Evolutionary conservation across 2,329 filamentous ascomycete genomes (phyloP), one percentile per base, ranked within the genome.

Genomic region (Aspergillus fijiensis): DNA sequence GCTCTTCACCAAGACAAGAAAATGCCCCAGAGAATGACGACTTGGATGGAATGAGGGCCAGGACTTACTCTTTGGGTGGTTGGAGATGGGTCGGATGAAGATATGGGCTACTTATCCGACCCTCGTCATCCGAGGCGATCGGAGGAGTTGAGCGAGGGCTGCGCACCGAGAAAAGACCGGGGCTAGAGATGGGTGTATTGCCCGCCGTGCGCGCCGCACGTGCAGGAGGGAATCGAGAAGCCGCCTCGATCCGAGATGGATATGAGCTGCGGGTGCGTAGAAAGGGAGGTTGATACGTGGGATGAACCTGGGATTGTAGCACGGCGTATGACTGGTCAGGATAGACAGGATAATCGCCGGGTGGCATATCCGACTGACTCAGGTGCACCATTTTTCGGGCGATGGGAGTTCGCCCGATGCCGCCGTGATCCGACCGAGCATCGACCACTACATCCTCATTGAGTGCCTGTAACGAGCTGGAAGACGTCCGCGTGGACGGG

Each of bases 31-130:
- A 39, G 33, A 21, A 33, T 5, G 4, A n/a, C 7, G 9, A n/a
- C 10, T 31, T 19, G 35, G 5, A 35, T 52, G 54, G 56, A 9
- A 55, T 14, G 39, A 51, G 16, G 19, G 27, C 23, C 21, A 51
- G 51, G 57, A 67, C 87, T 83, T 82, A 91, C 88, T 92, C 90
- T 84, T 89, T 84, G 54, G 92, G 89, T 74, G 84, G 87, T 74
- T 90, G 88, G 61, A 85, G 85, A 74, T 92, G 89, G 58, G 90
- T 76, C 35, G 89, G 88, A 69, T 92, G 89, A 58, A 91, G 76
- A 69, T 85, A 88, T 1, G 88, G 87, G 67, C 85, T 88, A 59
- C 80, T 79, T 47, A 79, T 59, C 57, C 69, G 70, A 31, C 69
- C 64, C 54, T 77, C 74, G 12, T 76, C 74, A 29, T 76, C 73